These are phyloP conservation scores for Blastomyces silverae DNA, from an alignment of 2,329 filamentous ascomycete genomes.

Conservation along the genomic window DNA sequence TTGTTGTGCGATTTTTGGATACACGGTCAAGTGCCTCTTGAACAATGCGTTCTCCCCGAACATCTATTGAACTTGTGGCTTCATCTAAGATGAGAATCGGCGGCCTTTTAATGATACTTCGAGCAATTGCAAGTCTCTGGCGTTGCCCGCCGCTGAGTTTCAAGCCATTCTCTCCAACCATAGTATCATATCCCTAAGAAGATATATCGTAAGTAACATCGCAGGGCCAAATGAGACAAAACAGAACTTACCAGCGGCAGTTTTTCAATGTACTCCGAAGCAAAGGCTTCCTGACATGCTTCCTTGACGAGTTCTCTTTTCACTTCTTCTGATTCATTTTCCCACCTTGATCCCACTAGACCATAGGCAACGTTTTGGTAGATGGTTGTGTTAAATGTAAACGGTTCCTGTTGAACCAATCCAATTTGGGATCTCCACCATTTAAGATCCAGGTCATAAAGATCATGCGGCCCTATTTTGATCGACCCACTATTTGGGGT, in stretches of 20 bases:
- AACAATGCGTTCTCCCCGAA: constrained; percentile 50
- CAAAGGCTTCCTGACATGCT: constrained; percentile 61
- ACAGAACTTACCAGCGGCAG: constrained; percentile 43
- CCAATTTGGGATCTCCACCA: constrained; percentile 56
- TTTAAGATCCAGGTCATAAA: constrained; percentile 55
- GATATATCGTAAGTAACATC: background rate
- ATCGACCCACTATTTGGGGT: constrained; percentile 42
- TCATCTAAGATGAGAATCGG: constrained; percentile 66
- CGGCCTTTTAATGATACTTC: constrained; percentile 61
- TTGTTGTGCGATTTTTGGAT: constrained; percentile 58
- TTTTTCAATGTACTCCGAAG: constrained; percentile 60
- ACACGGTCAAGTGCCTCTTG: constrained; percentile 50
- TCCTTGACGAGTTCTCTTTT: constrained; percentile 50
- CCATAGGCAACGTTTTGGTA: constrained; percentile 58
- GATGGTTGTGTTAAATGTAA: constrained; percentile 61
- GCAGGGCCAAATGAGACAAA: background rate
- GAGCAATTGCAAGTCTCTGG: constrained; percentile 71
- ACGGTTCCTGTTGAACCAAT: constrained; percentile 62
- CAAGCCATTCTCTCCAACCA: constrained; percentile 69
- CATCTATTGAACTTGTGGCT: constrained; percentile 62
- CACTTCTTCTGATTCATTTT: constrained; percentile 28
- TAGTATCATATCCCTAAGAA: constrained; percentile 59
- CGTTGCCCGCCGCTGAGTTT: constrained; percentile 78
- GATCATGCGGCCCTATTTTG: constrained; percentile 47
- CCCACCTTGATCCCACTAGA: constrained; percentile 38